Conservation (phyloP, 495 filamentous ascomycete genomes). For the Filosporella fistucella region DNA sequence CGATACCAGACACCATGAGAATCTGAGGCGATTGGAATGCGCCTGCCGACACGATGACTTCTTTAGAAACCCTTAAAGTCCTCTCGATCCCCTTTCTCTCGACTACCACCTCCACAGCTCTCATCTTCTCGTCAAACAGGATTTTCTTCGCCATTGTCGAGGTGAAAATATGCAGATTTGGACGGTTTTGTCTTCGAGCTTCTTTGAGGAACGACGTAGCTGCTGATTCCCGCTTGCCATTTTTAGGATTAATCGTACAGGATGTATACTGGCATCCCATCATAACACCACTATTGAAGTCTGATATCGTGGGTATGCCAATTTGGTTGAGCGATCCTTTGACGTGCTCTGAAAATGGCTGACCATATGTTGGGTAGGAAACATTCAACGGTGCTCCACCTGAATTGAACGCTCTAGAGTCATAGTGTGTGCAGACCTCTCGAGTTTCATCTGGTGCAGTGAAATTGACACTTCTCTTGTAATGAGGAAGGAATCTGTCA, state of each 20-base stretch:
- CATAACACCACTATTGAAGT: slow-evolving; percentile 38
- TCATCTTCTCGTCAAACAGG: slow-evolving; percentile 32
- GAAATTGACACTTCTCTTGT: slow-evolving; percentile 45
- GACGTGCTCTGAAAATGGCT: slow-evolving; percentile 35
- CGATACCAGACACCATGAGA: slow-evolving; percentile 61
- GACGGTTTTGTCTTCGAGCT: background rate
- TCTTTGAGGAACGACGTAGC: slow-evolving; percentile 30
- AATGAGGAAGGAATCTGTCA: slow-evolving; percentile 48
- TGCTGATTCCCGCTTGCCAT: slow-evolving; percentile 34
- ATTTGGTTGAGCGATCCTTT: slow-evolving; percentile 29
- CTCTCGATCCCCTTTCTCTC: slow-evolving; percentile 27
- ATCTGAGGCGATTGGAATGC: slow-evolving; percentile 58
- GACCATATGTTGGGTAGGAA: slow-evolving; percentile 43
- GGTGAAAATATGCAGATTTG: slow-evolving; percentile 11
- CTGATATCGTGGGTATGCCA: slow-evolving; percentile 29
- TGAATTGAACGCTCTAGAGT: slow-evolving; percentile 28
- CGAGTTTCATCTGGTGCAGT: slow-evolving; percentile 41
- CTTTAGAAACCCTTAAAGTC: slow-evolving; percentile 27
- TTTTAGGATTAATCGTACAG: slow-evolving; percentile 32
- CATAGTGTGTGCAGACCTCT: slow-evolving; percentile 37
- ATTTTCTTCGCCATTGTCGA: slow-evolving; percentile 23
- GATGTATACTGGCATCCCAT: slow-evolving; percentile 35
- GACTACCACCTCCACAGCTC: slow-evolving; percentile 46
- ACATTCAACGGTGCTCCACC: slow-evolving; percentile 45
- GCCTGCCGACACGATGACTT: slow-evolving; percentile 63